These are phyloP conservation scores for Stephanodiscus triporus DNA, from an alignment of 108 stramenopile genomes.

Conservation along the genomic window DNA sequence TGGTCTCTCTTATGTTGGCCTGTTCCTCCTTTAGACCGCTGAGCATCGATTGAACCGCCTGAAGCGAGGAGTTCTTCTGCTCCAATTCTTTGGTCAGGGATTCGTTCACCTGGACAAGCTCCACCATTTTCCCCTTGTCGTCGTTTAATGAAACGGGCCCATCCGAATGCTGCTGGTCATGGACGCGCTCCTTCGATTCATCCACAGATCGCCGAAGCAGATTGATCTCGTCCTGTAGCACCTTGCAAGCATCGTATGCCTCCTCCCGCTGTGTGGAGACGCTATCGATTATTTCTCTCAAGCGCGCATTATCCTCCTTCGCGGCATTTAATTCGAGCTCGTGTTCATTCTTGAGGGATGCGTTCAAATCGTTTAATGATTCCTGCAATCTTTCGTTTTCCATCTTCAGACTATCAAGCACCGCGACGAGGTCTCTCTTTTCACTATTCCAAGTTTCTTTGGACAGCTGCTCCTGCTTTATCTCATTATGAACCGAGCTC, in stretches of 20 bases:
- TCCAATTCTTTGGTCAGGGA: conserved; percentile 17
- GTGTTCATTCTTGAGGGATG: conserved; percentile 16
- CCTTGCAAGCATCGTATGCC: conserved; percentile 18
- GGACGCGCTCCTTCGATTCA: conserved; percentile 10
- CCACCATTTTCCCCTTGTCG: conserved; percentile 13
- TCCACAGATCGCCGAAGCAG: conserved; percentile 13
- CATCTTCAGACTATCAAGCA: background rate
- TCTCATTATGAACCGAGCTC: conserved; percentile 18
- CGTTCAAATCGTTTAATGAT: conserved; percentile 18
- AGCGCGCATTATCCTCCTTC: conserved; percentile 10
- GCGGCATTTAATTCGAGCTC: conserved; percentile 7
- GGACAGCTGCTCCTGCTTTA: conserved; percentile 20
- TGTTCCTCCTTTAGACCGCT: conserved; percentile 34
- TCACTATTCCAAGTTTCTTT: conserved; percentile 1
- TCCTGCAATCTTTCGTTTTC: conserved; percentile 17
- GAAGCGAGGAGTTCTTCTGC: conserved; percentile 27
- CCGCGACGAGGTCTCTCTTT: conserved; percentile 5
- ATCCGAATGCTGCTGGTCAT: background rate
- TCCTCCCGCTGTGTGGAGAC: conserved; percentile 24
- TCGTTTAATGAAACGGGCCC: background rate
- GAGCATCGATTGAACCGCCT: conserved; percentile 20
- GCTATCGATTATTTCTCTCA: conserved; percentile 24
- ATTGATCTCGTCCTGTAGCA: conserved; percentile 29
- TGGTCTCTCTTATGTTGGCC: conserved; percentile 26
- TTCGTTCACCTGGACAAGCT: conserved; percentile 14